Evolutionary conservation across 1,284 basidiomycete genomes (phyloP).

Genomic region (Marasmius sp.): DNA sequence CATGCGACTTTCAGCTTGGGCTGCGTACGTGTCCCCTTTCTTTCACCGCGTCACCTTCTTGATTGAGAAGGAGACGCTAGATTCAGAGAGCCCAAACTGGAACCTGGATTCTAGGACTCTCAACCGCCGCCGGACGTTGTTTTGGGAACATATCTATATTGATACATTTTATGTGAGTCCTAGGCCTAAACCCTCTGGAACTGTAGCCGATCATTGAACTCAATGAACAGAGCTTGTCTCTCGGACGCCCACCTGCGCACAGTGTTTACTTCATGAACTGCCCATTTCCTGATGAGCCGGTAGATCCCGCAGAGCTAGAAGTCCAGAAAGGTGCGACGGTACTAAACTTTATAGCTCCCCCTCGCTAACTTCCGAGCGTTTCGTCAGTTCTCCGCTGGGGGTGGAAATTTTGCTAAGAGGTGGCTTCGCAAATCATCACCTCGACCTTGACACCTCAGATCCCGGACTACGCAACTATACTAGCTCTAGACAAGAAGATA

Average conservation of each 20-base stretch:
- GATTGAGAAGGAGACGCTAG: neutral
- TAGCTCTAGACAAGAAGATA: constrained; percentile 15
- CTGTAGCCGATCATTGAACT: neutral
- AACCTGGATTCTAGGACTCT: constrained; percentile 42
- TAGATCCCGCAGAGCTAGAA: constrained; percentile 24
- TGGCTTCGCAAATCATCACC: constrained; percentile 10
- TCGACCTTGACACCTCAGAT: constrained; percentile 5
- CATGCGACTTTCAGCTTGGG: constrained; percentile 34
- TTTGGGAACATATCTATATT: constrained; percentile 15
- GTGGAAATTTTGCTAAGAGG: constrained; percentile 5
- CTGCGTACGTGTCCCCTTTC: constrained; percentile 35
- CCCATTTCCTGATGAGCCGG: constrained; percentile 29
- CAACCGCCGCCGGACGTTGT: constrained; percentile 22
- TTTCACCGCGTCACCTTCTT: neutral
- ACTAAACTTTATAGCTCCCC: neutral
- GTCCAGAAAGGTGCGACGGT: constrained; percentile 19
- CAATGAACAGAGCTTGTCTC: constrained; percentile 28
- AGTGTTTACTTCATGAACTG: constrained; percentile 37
- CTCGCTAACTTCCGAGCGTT: neutral
- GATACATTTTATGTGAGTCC: constrained; percentile 12
- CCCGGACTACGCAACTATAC: constrained; percentile 14
- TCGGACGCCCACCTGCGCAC: constrained; percentile 39
- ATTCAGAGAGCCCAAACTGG: constrained; percentile 30
- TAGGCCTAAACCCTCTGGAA: neutral
- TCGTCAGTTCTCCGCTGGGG: neutral